Percentiles rank a stretch among this genome's conserved stretches.
phyloP scores from a whole-genome alignment of 306 rosid genomes.

The Medicago arabica region DNA sequence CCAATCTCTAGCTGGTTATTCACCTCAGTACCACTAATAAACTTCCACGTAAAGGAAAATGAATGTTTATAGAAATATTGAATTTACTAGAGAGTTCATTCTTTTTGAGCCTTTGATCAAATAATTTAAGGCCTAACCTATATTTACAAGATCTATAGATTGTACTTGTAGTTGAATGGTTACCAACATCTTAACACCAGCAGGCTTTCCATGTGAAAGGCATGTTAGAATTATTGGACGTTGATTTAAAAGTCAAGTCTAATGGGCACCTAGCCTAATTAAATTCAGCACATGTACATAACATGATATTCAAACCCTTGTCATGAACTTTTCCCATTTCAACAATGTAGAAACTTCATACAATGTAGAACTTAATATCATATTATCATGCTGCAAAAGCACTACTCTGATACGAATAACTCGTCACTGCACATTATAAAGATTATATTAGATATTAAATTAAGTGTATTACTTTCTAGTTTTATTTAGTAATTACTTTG shows the following conservation, averaged over 20 bases:
- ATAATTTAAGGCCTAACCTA: constrained; percentile 14
- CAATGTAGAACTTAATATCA: constrained; percentile 33
- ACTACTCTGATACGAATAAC: background rate
- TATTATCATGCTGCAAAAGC: constrained; percentile 21
- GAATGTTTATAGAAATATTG: constrained; percentile 20
- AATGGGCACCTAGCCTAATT: constrained; percentile 16
- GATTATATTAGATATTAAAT: too few relatives aligned
- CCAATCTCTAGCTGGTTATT: constrained; percentile 14
- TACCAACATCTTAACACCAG: constrained; percentile 28
- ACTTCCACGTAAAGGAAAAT: constrained; percentile 6
- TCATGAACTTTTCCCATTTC: constrained; percentile 9
- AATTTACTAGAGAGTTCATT: background rate
- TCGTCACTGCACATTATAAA: too few relatives aligned
- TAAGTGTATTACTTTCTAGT: too few relatives aligned
- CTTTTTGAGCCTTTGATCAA: background rate
- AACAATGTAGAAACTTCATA: constrained; percentile 24
- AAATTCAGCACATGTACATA: constrained; percentile 10
- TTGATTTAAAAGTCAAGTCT: constrained; percentile 11
- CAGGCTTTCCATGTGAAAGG: constrained; percentile 10
- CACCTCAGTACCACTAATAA: constrained; percentile 26
- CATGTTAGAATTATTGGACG: background rate
- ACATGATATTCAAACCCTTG: background rate
- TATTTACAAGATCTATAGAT: constrained; percentile 9
- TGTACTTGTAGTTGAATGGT: background rate
- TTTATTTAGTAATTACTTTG: too few relatives aligned